Conservation (phyloP, 2,329 filamentous ascomycete species). For the Venturia pyrina region DNA sequence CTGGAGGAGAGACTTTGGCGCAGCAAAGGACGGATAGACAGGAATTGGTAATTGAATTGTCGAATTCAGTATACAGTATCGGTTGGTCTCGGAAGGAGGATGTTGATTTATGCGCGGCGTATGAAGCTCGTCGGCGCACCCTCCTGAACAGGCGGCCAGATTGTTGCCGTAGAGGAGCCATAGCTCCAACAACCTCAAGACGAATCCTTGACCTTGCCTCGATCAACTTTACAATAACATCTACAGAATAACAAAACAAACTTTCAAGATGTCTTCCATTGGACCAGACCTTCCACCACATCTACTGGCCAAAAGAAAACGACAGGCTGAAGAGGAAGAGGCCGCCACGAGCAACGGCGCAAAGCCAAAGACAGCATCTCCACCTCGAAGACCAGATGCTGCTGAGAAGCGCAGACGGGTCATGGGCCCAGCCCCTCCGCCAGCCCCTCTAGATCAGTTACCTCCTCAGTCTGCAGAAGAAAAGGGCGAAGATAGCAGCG, state of each 20-base stretch:
- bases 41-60: background rate
- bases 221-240: background rate
- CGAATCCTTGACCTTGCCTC: background rate
- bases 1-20: background rate
- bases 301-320: slow-evolving; percentile 43
- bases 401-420: slow-evolving; percentile 42
- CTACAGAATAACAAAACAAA: background rate
- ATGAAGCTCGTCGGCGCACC: background rate
- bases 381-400: slow-evolving; percentile 24
- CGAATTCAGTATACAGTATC: background rate
- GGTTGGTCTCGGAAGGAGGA: background rate
- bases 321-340: slow-evolving; percentile 32
- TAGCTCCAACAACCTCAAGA: background rate
- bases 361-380: background rate
- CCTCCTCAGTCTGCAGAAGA: slow-evolving; percentile 21
- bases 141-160: background rate
- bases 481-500: slow-evolving; percentile 26
- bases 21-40: background rate
- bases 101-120: background rate
- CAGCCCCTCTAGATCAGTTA: slow-evolving; percentile 23
- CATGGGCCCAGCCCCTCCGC: slow-evolving; percentile 46
- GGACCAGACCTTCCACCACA: slow-evolving; percentile 62
- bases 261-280: slow-evolving; percentile 50
- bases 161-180: background rate
- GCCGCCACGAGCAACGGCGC: slow-evolving; percentile 24